These are phyloP conservation scores for Suillus variegatus DNA, from an alignment of 768 basidiomycete species.

Conservation along the genomic window DNA sequence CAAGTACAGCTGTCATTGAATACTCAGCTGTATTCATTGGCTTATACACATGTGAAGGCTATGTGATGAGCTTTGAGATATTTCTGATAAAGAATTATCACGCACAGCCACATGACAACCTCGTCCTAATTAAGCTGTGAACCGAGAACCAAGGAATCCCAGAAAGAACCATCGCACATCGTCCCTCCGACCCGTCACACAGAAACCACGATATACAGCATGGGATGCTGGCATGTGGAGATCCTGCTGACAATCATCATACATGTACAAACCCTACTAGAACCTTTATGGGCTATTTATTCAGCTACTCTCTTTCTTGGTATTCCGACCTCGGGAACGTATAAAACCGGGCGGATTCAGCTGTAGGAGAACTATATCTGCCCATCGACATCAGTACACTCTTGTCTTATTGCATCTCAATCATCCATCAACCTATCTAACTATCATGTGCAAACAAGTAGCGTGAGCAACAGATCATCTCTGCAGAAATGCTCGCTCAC, in stretches of 20 bases:
- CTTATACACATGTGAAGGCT: background rate
- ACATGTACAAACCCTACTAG: constrained; percentile 22
- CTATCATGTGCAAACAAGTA: constrained; percentile 70
- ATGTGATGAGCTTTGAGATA: constrained; percentile 4
- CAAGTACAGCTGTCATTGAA: background rate
- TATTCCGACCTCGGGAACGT: constrained; percentile 24
- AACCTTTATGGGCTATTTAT: constrained; percentile 31
- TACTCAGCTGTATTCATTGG: background rate
- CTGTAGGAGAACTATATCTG: constrained; percentile 10
- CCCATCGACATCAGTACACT: constrained; percentile 10
- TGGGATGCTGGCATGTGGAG: constrained; percentile 22
- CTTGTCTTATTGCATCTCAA: constrained; percentile 5
- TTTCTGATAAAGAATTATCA: constrained; percentile 30
- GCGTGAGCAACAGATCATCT: constrained; percentile 51
- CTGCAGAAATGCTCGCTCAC: constrained; percentile 9
- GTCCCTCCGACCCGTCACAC: constrained; percentile 17
- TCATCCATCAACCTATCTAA: background rate
- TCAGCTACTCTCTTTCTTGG: constrained; percentile 29
- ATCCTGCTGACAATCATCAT: constrained; percentile 21
- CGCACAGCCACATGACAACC: constrained; percentile 34
- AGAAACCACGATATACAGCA: constrained; percentile 28
- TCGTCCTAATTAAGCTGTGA: constrained; percentile 16
- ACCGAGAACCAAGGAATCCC: constrained; percentile 15
- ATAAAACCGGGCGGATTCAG: constrained; percentile 26
- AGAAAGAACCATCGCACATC: constrained; percentile 21